Percentiles rank a stretch among this genome's conserved stretches.
These are phyloP conservation scores for Phytopythium helicoides DNA, from an alignment of 352 stramenopile species.

Conservation along the genomic window DNA sequence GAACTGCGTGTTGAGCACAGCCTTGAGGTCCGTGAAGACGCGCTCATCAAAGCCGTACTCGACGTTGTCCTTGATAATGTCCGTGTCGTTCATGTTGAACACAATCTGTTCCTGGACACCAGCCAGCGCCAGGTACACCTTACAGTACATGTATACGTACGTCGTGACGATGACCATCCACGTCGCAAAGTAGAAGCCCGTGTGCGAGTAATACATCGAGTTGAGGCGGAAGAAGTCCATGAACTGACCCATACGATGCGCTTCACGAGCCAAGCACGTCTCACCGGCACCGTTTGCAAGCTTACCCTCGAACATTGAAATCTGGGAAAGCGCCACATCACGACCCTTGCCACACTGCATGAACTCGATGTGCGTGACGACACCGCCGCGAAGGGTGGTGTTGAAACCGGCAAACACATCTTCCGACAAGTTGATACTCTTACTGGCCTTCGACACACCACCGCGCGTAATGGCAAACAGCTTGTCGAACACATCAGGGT, in stretches of 20 bases:
- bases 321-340: slow-evolving; percentile 78
- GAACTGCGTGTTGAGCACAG: slow-evolving; percentile 77
- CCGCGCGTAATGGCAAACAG: slow-evolving; percentile 65
- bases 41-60: slow-evolving; percentile 54
- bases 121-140: slow-evolving; percentile 69
- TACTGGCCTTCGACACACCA: slow-evolving; percentile 76
- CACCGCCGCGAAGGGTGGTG: slow-evolving; percentile 55
- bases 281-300: slow-evolving; percentile 75
- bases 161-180: slow-evolving; percentile 84
- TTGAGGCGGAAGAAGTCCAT: slow-evolving; percentile 82
- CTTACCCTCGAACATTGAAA: slow-evolving; percentile 83
- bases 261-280: slow-evolving; percentile 62
- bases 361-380: slow-evolving; percentile 74
- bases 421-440: slow-evolving; percentile 81
- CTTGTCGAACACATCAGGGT: slow-evolving; percentile 83
- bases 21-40: slow-evolving; percentile 58
- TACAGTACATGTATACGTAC: slow-evolving; percentile 84
- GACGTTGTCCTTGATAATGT: slow-evolving; percentile 54
- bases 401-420: slow-evolving; percentile 84
- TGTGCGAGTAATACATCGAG: slow-evolving; percentile 86
- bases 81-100: slow-evolving; percentile 60
- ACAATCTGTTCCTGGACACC: slow-evolving; percentile 70
- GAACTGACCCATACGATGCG: slow-evolving; percentile 78
- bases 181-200: slow-evolving; percentile 78
- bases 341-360: slow-evolving; percentile 82